A percentile compares a stretch with the other conserved stretches of the same genome.
Conservation (phyloP, 768 basidiomycete species). For the Candolleomyces aberdarensis region DNA sequence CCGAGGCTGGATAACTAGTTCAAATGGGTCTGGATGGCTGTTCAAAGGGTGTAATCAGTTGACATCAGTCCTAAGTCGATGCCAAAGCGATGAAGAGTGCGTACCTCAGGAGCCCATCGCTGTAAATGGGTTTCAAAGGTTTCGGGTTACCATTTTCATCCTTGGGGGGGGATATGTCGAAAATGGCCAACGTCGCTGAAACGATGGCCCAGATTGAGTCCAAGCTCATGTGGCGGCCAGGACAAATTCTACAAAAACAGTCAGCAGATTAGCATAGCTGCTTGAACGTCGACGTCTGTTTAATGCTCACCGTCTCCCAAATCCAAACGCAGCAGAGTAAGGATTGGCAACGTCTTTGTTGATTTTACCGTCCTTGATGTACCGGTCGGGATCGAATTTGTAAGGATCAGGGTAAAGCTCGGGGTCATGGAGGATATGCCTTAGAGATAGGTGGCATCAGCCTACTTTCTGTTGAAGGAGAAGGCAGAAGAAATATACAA, state of each 20-base stretch:
- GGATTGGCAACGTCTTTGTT: slow-evolving; percentile 29
- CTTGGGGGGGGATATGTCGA: slow-evolving; percentile 22
- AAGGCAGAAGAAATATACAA: slow-evolving; percentile 16
- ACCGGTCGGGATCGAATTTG: slow-evolving; percentile 45
- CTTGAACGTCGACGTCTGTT: not conserved
- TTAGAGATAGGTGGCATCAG: slow-evolving; percentile 6
- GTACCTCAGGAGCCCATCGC: no score
- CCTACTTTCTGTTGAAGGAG: not conserved
- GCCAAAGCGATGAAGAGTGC: no score
- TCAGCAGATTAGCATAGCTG: not conserved
- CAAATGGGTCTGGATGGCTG: no score
- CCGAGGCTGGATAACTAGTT: no score
- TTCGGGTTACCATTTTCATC: slow-evolving; percentile 15
- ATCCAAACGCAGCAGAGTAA: slow-evolving; percentile 32
- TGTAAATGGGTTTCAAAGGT: no score
- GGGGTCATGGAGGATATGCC: slow-evolving; percentile 33
- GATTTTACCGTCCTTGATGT: slow-evolving; percentile 36
- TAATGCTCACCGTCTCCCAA: slow-evolving; percentile 35
- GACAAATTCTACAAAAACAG: slow-evolving; percentile 24
- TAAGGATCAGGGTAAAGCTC: slow-evolving; percentile 31
- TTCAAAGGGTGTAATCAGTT: no score
- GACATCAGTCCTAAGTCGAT: no score
- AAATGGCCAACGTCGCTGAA: slow-evolving; percentile 27
- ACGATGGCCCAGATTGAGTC: slow-evolving; percentile 29
- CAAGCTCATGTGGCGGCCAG: slow-evolving; percentile 27